phyloP scores from a whole-genome alignment of 495 filamentous ascomycete species.

The Penicillium soppii region DNA sequence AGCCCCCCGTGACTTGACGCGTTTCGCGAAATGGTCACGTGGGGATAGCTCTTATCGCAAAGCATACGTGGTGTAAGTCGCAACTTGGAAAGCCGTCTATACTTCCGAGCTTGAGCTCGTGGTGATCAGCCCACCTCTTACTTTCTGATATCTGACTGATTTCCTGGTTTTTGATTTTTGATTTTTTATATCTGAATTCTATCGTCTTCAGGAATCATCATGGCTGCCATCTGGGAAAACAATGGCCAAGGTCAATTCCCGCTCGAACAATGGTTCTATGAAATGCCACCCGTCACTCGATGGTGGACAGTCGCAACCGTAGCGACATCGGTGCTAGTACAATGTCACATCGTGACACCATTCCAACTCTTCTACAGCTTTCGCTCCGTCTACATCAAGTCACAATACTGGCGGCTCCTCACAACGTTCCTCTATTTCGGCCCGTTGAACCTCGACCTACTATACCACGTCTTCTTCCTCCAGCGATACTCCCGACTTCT shows the following conservation, averaged over 20 bases:
- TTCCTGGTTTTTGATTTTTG: too few relatives aligned
- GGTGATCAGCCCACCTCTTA: not conserved
- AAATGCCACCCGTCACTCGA: constrained; percentile 93
- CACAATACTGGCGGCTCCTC: constrained; percentile 94
- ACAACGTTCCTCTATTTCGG: constrained; percentile 98
- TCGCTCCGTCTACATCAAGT: constrained; percentile 83
- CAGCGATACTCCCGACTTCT: constrained; percentile 94
- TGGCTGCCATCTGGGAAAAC: constrained; percentile 50
- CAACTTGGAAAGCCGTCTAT: not conserved
- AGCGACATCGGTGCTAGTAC: constrained; percentile 82
- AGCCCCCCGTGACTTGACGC: constrained; percentile 8
- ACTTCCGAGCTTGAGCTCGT: not conserved
- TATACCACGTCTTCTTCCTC: constrained; percentile 99
- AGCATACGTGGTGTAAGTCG: not conserved
- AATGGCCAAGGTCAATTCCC: constrained; percentile 69
- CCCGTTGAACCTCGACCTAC: constrained; percentile 85
- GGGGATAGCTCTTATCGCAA: constrained; percentile 9
- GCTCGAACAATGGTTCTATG: constrained; percentile 95
- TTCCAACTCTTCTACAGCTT: constrained; percentile 98
- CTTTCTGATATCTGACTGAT: not conserved
- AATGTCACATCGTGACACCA: constrained; percentile 85
- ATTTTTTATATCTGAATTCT: too few relatives aligned
- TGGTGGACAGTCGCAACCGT: constrained; percentile 96
- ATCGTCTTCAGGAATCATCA: constrained; percentile 10
- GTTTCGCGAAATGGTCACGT: not conserved